A percentile compares a stretch with the other conserved stretches of the same genome.
phyloP scores from a whole-genome alignment of 768 basidiomycete genomes.

The Amanita thiersii region DNA sequence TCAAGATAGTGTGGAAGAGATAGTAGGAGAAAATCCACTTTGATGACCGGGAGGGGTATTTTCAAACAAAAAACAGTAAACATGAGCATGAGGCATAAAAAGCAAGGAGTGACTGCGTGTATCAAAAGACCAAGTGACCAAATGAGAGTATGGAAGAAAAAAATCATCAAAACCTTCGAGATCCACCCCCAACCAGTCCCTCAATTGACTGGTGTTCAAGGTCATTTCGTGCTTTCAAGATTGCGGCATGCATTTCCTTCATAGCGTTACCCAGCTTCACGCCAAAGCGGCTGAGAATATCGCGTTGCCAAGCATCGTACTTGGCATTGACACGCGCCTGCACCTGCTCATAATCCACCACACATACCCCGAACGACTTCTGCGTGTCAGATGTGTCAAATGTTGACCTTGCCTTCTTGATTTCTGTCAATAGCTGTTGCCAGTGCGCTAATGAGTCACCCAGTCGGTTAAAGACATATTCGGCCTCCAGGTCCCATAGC shows the following conservation, averaged over 20 bases:
- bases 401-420: conserved; percentile 92
- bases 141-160: too few relatives aligned
- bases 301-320: conserved; percentile 97
- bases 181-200: conserved; percentile 61
- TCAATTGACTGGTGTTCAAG: conserved; percentile 96
- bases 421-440: conserved; percentile 94
- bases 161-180: conserved; percentile 39
- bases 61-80: background rate
- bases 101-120: conserved; percentile 2
- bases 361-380: conserved; percentile 85
- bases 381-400: conserved; percentile 96
- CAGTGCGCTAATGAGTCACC: conserved; percentile 91
- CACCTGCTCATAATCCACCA: conserved; percentile 97
- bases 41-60: too few relatives aligned
- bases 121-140: background rate
- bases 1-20: too few relatives aligned
- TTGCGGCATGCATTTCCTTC: conserved; percentile 95
- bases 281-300: conserved; percentile 89
- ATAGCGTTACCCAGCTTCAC: conserved; percentile 89
- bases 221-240: conserved; percentile 90
- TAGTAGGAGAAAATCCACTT: too few relatives aligned
- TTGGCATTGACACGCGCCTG: conserved; percentile 97
- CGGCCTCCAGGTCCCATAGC: conserved; percentile 95
- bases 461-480: conserved; percentile 91
- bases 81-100: conserved; percentile 1